Evolutionary conservation across 108 stramenopile genomes (phyloP).

Genomic region (Cyclotella sp.): DNA sequence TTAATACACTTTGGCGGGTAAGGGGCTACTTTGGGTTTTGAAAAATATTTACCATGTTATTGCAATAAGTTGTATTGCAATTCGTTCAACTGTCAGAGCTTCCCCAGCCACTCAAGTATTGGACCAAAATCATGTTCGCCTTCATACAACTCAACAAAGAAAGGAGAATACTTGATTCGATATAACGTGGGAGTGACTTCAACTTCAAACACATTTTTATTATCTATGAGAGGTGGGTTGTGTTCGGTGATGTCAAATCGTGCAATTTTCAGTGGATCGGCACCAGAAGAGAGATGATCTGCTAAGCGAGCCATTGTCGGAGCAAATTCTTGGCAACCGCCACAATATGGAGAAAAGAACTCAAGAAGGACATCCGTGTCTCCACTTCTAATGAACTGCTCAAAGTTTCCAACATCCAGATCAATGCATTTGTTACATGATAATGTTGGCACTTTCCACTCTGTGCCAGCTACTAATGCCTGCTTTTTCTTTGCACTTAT

Average conservation of each 20-base stretch:
- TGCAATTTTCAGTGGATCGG: conserved; percentile 19
- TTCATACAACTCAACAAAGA: conserved; percentile 29
- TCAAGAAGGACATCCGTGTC: conserved; percentile 39
- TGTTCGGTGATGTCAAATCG: conserved; percentile 51
- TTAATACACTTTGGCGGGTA: too few species aligned
- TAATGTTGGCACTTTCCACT: conserved; percentile 28
- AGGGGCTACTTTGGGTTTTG: neutral
- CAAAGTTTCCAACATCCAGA: conserved; percentile 26
- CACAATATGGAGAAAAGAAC: conserved; percentile 59
- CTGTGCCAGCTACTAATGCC: conserved; percentile 18
- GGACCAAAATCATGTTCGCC: conserved; percentile 32
- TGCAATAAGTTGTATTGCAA: neutral
- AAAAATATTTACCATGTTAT: neutral
- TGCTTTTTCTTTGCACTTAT: conserved; percentile 34
- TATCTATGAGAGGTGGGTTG: conserved; percentile 27
- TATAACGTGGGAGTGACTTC: conserved; percentile 55
- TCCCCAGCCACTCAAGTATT: conserved; percentile 30
- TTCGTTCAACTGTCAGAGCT: neutral
- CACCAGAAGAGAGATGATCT: conserved; percentile 3
- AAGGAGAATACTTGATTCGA: conserved; percentile 38
- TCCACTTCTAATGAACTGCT: conserved; percentile 13
- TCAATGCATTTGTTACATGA: conserved; percentile 39
- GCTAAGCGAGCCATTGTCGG: conserved; percentile 45
- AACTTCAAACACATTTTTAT: conserved; percentile 35
- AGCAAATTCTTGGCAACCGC: conserved; percentile 50